phyloP scores from a whole-genome alignment of 768 basidiomycete species.

The Pseudohyphozyma bogoriensis region DNA sequence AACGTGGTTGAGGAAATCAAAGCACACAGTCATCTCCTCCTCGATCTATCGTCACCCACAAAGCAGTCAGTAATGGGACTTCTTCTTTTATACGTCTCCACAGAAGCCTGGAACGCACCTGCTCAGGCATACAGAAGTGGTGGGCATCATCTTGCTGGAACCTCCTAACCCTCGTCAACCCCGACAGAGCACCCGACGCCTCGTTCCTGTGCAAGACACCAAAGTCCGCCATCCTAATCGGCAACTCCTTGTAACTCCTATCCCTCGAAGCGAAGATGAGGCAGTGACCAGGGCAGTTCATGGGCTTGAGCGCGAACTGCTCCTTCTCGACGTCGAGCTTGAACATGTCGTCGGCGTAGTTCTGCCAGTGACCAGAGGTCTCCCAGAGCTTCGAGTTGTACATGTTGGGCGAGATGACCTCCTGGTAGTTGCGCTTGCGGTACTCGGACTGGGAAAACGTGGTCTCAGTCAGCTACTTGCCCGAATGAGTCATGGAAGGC shows the following conservation, averaged over 20 bases:
- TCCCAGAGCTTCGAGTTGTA: slow-evolving; percentile 95
- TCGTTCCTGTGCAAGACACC: slow-evolving; percentile 96
- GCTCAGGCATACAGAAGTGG: slow-evolving; percentile 91
- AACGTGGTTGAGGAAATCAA: slow-evolving; percentile 89
- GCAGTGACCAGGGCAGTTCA: slow-evolving; percentile 97
- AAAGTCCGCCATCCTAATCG: slow-evolving; percentile 96
- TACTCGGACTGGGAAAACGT: slow-evolving; percentile 60
- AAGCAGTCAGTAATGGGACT: background rate
- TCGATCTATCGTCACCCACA: slow-evolving; percentile 51
- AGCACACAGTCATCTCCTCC: slow-evolving; percentile 71
- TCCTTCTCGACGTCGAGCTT: slow-evolving; percentile 88
- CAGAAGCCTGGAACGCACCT: slow-evolving; percentile 43
- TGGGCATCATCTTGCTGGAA: slow-evolving; percentile 99
- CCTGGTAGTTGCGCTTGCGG: slow-evolving; percentile 88
- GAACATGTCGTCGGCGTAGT: slow-evolving; percentile 99
- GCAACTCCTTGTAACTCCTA: slow-evolving; percentile 87
- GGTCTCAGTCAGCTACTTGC: background rate
- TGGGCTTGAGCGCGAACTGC: slow-evolving; percentile 78
- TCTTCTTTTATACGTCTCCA: background rate
- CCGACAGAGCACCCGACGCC: slow-evolving; percentile 85
- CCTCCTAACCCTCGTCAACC: slow-evolving; percentile 80
- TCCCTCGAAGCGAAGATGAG: slow-evolving; percentile 90
- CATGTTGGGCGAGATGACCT: slow-evolving; percentile 98
- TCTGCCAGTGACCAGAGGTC: slow-evolving; percentile 94
- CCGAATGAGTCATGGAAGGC: background rate